Base-by-base conservation (phyloP, 1,284 basidiomycete species). In the Xanthoconium separans region DNA sequence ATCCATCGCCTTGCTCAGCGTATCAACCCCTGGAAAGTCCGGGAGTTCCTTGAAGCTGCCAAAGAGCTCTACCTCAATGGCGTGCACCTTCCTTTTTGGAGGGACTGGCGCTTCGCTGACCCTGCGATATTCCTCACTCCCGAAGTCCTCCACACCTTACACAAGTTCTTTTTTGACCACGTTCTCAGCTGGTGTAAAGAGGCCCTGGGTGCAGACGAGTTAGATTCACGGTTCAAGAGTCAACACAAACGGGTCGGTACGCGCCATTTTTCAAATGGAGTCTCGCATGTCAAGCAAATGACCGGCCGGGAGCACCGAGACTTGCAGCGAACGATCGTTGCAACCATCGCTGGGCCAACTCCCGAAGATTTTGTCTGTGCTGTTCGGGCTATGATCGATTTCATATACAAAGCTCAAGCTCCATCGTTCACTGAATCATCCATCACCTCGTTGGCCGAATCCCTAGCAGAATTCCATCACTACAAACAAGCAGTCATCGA, bases 91-190 rank as follows among this genome's bases (percentile, higher is more conserved):
- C 49, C 50, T 0, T 44, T 51, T 18, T 51, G 42, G 34, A 22
- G n/a, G 6, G 27, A 44, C 27, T 56, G 54, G 50, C 15, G 6
- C 5, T 24, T 27, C 13, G 34, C 46, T 1, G 20, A 44, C 7
- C 55, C 46, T 1, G 9, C 51, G 0, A 33, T 20, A 4, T 56
- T 56, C 22, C 51, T 56, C 9, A 37, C 34, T 2, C 47, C 55
- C 2, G 31, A 56, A 15, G 30, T 41, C 10, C 43, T 56, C 3
- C 37, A 39, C 9, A n/a, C 16, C 5, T 7, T n/a, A 8, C 37
- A 39, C 18, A 39, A 39, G n/a, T 39, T 39, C 11, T 39, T 53
- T 16, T 59, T 59, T 4, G 20, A 59, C 9, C 58, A 59, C 3
- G 10, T 50, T 5, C 42, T 59, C 2, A 50, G 41, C 10, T 57